Evolutionary conservation across 1,139 yeast species (phyloP), one percentile per base, ranked within the genome.

Genomic region (Diutina siamensis): DNA sequence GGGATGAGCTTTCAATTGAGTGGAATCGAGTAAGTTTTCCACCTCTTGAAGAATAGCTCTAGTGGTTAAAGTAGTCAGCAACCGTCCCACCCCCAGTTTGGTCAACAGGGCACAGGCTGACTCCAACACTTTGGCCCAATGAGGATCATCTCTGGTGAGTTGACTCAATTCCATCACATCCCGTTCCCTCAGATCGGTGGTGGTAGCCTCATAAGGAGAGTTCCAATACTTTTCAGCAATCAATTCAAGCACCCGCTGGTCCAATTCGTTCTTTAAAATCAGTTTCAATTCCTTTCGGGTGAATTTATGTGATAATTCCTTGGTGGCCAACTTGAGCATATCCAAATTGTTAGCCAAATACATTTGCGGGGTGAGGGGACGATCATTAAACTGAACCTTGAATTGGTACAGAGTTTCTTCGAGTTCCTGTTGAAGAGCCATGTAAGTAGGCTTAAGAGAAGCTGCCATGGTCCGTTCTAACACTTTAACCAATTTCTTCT

Each of bases 351-450:
- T 92, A 17, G 97, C 95, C 54, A 94, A 72, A 59, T 92, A 92
- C 52, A 94, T 86, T 55, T 88, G 94, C 12, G 97, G 95, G 0
- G 98, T 92, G 53, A 94, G 69, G 35, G 83, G 84, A 48, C 97
- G 77, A 61, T 94, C 99, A 59, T 94, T 92, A 61, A 88, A 94
- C 61, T 92, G 97, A 21, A 94, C 98, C 61, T 94, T 94, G 67
- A 87, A 92, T 59, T 83, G 82, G 59, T 94, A 94, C 1, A 94
- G 71, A 0, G 97, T 80, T 56, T 94, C 98, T 60, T 94, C 99
- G 46, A 88, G 72, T 61, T 92, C 98, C 57, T 80, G 92, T 52
- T 85, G 87, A 46, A 94, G 89, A 7, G 89, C 75, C 47, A 77
- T 72, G 47, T 88, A 87, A 4, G 97, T 88, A 18, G 98, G 97